A percentile compares a stretch with the other conserved stretches of the same genome.
These are phyloP conservation scores for Neurospora sp. DNA, from an alignment of 495 filamentous ascomycete species.

Conservation along the genomic window DNA sequence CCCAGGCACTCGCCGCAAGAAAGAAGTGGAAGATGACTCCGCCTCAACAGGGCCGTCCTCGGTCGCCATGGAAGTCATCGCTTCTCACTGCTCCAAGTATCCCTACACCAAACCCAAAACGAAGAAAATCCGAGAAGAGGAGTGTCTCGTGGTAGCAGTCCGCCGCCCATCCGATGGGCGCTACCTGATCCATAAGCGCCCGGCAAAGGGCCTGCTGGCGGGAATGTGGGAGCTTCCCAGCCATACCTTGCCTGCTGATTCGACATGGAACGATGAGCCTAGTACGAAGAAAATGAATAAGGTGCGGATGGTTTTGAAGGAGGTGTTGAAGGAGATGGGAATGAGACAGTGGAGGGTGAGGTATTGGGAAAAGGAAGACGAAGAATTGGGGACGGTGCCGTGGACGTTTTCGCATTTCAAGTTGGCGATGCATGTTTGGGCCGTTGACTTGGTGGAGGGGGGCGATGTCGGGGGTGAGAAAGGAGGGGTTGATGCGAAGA, in stretches of 20 bases:
- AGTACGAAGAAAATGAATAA: slow-evolving; percentile 9
- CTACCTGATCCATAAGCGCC: slow-evolving; percentile 32
- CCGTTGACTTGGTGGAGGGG: slow-evolving; percentile 21
- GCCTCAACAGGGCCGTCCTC: not conserved
- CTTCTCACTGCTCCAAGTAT: slow-evolving; percentile 30
- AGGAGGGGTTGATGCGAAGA: not conserved
- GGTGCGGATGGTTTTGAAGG: slow-evolving; percentile 11
- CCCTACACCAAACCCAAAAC: slow-evolving; percentile 26
- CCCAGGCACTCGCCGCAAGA: not conserved
- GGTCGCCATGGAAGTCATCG: slow-evolving; percentile 13
- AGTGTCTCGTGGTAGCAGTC: slow-evolving; percentile 34
- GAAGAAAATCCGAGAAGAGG: slow-evolving; percentile 33
- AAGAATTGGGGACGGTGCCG: slow-evolving; percentile 30
- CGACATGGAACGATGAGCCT: not conserved
- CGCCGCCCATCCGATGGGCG: slow-evolving; percentile 21
- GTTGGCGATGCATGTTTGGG: slow-evolving; percentile 36
- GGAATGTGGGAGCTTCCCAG: slow-evolving; percentile 40
- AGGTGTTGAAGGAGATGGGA: slow-evolving; percentile 13
- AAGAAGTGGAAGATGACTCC: not conserved
- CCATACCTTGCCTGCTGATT: slow-evolving; percentile 10
- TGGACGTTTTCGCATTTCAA: slow-evolving; percentile 40
- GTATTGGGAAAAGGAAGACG: not conserved
- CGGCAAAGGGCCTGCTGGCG: slow-evolving; percentile 33
- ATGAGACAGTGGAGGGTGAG: slow-evolving; percentile 2
- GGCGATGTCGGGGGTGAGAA: not conserved